Evolutionary conservation across 331 rosid genomes (phyloP), one percentile per base, ranked within the genome.

Genomic region (Rhamnella rubrinervis): DNA sequence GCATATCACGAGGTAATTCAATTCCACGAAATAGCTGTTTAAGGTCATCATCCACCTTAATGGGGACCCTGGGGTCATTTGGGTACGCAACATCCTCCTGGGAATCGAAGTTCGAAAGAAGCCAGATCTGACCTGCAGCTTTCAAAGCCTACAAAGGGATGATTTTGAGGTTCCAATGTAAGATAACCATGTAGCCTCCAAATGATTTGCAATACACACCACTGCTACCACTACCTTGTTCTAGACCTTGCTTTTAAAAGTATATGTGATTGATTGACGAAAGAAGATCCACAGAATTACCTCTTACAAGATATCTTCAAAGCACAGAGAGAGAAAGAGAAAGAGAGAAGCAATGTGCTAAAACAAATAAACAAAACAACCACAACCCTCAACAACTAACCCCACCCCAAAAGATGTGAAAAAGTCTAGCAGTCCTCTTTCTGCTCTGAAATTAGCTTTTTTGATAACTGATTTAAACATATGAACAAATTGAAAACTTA

Each of bases 81-180:
- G 99, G 99, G 76, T 89, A 87, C n/a, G 97, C 96, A 40, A 89
- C 89, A 77, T 95, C 97, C 86, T 91, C 99, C 77, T 89, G 99
- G 65, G 99, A 95, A 79, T 95, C 99, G 15, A 87, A 89, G 91
- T 95, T 91, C 21, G 96, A 89, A 50, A 89, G 90, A 40, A 95
- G 88, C 99, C 97, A 95, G 66, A 95, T 85, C 75, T 87, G 93
- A 73, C 97, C 88, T 12, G 90, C 81, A 65, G 83, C 91, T 83
- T 91, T 91, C 78, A 91, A 76, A 77, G 75, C 86, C 97, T 95
- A 50, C 5, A 68, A 74, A 71, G 6, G 51, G 72, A 76, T 23
- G 52, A 26, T 44, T 63, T 63, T 38, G 65, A 79, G 46, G 68
- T 58, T 65, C 20, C 21, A 71, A 41, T 61, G 71, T 64, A 64